Evolutionary conservation across 2,329 filamentous ascomycete genomes (phyloP), one percentile per base, ranked within the genome.

Genomic region (Diplocarpon mali): DNA sequence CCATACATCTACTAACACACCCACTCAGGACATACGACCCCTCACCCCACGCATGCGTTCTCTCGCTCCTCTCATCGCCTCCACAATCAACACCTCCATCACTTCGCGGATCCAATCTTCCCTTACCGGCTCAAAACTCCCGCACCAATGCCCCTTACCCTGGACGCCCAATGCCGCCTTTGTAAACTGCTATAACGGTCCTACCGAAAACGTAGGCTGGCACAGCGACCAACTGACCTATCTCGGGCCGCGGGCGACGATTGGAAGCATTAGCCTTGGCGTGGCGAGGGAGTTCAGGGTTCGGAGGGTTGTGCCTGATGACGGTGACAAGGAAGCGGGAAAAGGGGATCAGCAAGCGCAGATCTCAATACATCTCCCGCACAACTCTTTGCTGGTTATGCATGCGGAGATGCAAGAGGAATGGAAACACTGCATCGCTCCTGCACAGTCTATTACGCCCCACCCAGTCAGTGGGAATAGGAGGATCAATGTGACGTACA

Each of bases 361-460:
- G 60, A 90, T 96, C 47, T 80, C 87, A 1, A 92, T 96, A 35
- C 87, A 95, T 56, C 76, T 96, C 0, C 90, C 90, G 0, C 92
- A 96, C 64, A 96, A 96, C 62, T 93, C 86, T 0, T 73, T 96
- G 0, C 72, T 98, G 0, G 72, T 96, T 9, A 96, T 98, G 92
- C 89, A 96, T 59, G 89, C 90, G 1, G 87, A 94, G 60, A 96
- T 95, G 86, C 90, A 96, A 60, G 90, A 96, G 60, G 82, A 85
- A 60, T 96, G 88, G 88, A 96, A 95, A 63, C 92, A 98, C 63
- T 76, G 77, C 53, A 84, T 98, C 35, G 71, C 79, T 0, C 84
- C 88, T 0, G 80, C 84, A 0, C 70, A 73, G 39, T 77, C 80
- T 3, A 84, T 96, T 47, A 83, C 88, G 49, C 86, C 87, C 1